Conservation (phyloP, 257 asterid species). For the Orobanche coerulescens region DNA sequence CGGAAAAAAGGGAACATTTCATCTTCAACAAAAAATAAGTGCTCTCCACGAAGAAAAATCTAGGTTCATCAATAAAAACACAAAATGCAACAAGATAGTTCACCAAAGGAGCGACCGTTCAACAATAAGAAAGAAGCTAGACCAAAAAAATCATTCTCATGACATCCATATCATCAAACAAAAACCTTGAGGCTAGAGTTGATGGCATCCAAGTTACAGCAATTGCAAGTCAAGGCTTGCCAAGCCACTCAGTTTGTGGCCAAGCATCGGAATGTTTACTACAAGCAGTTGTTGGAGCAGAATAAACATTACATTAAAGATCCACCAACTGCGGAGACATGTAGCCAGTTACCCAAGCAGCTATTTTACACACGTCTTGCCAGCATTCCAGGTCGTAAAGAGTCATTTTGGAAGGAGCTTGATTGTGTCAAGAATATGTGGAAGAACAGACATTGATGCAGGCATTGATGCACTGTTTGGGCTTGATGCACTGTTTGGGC, state of each 20-base stretch:
- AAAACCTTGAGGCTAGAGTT: too few relatives aligned
- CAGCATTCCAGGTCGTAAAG: slow-evolving; percentile 35
- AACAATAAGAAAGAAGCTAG: too few relatives aligned
- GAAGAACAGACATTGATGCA: slow-evolving; percentile 36
- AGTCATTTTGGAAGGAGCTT: slow-evolving; percentile 35
- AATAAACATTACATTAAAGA: slow-evolving; percentile 34
- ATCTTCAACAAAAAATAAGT: too few relatives aligned
- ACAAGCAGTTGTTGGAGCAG: slow-evolving; percentile 34
- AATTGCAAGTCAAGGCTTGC: slow-evolving; percentile 30
- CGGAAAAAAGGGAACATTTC: too few relatives aligned
- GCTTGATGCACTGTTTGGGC: slow-evolving; percentile 36
- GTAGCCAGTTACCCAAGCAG: slow-evolving; percentile 29
- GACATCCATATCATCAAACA: too few relatives aligned
- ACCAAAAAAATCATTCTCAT: too few relatives aligned
- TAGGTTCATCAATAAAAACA: too few relatives aligned
- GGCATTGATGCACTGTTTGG: slow-evolving; percentile 39
- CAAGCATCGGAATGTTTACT: slow-evolving; percentile 28
- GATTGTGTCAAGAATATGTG: slow-evolving; percentile 34
- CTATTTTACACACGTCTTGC: slow-evolving; percentile 37
- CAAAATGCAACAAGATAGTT: too few relatives aligned
- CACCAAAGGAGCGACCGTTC: too few relatives aligned
- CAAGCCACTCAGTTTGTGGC: slow-evolving; percentile 27
- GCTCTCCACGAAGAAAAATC: too few relatives aligned
- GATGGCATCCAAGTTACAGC: slow-evolving; percentile 32
- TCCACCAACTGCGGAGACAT: slow-evolving; percentile 35